Conservation (phyloP, 768 basidiomycete species). For the Suillus clintonianus region DNA sequence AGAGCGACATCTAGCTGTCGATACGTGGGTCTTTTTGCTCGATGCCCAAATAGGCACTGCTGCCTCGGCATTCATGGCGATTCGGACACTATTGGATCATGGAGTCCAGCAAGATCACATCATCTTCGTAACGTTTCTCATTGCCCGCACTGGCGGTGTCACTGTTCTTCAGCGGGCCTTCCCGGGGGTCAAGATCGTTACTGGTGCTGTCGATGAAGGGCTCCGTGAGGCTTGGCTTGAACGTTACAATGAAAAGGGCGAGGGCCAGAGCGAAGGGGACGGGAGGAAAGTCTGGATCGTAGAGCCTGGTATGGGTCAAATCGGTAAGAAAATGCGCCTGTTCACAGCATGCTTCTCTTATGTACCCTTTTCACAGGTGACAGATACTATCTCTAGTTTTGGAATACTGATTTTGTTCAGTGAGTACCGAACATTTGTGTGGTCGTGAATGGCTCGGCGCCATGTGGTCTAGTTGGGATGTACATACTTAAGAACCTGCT, state of each 20-base stretch:
- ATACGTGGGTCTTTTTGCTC: slow-evolving; percentile 83
- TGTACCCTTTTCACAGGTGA: neutral
- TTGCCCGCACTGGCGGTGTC: slow-evolving; percentile 81
- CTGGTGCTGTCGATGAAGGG: slow-evolving; percentile 78
- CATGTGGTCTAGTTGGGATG: neutral
- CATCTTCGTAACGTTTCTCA: slow-evolving; percentile 87
- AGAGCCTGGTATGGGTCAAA: slow-evolving; percentile 88
- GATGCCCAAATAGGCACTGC: slow-evolving; percentile 97
- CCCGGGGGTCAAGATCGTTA: slow-evolving; percentile 81
- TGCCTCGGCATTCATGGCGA: slow-evolving; percentile 92
- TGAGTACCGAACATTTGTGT: neutral
- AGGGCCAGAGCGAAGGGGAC: slow-evolving; percentile 41
- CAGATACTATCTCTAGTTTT: slow-evolving; percentile 5
- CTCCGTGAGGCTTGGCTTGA: slow-evolving; percentile 77
- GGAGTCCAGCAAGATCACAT: slow-evolving; percentile 84
- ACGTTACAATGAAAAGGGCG: slow-evolving; percentile 50
- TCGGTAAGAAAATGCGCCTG: slow-evolving; percentile 49
- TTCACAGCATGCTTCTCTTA: neutral
- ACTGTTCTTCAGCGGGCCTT: slow-evolving; percentile 80
- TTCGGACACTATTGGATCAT: slow-evolving; percentile 91
- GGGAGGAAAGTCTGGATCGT: slow-evolving; percentile 78
- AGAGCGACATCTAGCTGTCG: slow-evolving; percentile 57
- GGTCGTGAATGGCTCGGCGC: neutral
- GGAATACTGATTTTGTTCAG: neutral
- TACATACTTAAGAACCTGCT: neutral